A percentile compares a stretch with the other conserved stretches of the same genome.
phyloP scores from a whole-genome alignment of 441 rosid genomes.

The Brassica hybrid region DNA sequence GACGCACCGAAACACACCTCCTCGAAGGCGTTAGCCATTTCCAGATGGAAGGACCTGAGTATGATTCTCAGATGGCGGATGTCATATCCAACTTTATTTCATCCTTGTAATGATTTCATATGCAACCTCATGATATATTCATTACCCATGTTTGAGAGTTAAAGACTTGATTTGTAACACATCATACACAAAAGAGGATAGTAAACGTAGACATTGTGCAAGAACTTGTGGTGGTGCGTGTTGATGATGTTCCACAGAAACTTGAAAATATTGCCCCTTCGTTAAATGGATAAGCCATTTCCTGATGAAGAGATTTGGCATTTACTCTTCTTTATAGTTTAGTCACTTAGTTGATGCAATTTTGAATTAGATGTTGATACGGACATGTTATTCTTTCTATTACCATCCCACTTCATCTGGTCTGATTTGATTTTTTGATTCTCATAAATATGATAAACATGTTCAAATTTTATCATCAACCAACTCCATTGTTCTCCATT shows the following conservation, averaged over 20 bases:
- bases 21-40: constrained; percentile 91
- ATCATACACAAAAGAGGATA: constrained; percentile 1
- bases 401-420: not conserved
- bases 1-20: constrained; percentile 72
- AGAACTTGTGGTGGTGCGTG: constrained; percentile 8
- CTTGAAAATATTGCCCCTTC: constrained; percentile 56
- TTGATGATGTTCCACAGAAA: not conserved
- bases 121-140: not conserved
- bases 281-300: constrained; percentile 71
- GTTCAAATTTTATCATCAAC: constrained; percentile 4
- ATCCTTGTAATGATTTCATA: constrained; percentile 49
- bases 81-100: constrained; percentile 60
- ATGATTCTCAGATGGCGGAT: constrained; percentile 76
- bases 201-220: constrained; percentile 2
- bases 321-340: not conserved
- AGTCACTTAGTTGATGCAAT: not conserved
- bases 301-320: constrained; percentile 59
- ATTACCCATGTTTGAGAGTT: no score
- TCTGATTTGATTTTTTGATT: not conserved
- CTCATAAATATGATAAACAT: not conserved
- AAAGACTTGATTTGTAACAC: not conserved
- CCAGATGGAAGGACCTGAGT: constrained; percentile 90
- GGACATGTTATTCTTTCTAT: not conserved
- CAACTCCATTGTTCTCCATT: not conserved
- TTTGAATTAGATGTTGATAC: not conserved